Evolutionary conservation across 2,329 filamentous ascomycete species (phyloP).

Genomic region (Kalaharituber pfeilii): DNA sequence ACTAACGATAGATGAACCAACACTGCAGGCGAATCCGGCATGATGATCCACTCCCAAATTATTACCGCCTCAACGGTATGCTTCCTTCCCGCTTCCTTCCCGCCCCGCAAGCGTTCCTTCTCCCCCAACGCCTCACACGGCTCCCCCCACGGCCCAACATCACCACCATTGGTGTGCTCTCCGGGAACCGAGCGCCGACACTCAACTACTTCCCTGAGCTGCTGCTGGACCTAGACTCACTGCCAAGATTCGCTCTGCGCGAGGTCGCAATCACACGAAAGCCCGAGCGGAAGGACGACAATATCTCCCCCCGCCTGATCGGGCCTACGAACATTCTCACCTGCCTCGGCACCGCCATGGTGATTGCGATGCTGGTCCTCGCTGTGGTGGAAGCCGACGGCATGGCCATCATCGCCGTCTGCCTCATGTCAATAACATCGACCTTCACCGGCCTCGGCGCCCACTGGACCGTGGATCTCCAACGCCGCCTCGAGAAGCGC

Average conservation of each 20-base stretch:
- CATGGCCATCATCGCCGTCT: conserved; percentile 36
- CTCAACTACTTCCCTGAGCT: conserved; percentile 47
- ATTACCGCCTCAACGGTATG: too few relatives aligned
- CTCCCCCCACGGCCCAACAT: conserved; percentile 37
- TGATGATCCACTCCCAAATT: too few relatives aligned
- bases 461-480: conserved; percentile 40
- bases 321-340: neutral
- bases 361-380: conserved; percentile 27
- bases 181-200: conserved; percentile 37
- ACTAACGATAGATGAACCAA: too few relatives aligned
- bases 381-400: conserved; percentile 33
- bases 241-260: conserved; percentile 34
- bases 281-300: conserved; percentile 21
- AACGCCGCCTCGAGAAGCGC: conserved; percentile 34
- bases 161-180: conserved; percentile 41
- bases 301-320: neutral
- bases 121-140: conserved; percentile 37
- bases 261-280: conserved; percentile 35
- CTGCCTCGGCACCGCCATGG: neutral
- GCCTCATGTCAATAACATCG: conserved; percentile 36
- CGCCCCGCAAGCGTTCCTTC: conserved; percentile 45
- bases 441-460: conserved; percentile 40
- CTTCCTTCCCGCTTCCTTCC: conserved; percentile 45
- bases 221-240: conserved; percentile 35
- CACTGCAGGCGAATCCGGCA: too few relatives aligned